Evolutionary conservation across 1,139 yeast genomes (phyloP), one percentile per base, ranked within the genome.

Genomic region (Lodderomyces elongisporus): DNA sequence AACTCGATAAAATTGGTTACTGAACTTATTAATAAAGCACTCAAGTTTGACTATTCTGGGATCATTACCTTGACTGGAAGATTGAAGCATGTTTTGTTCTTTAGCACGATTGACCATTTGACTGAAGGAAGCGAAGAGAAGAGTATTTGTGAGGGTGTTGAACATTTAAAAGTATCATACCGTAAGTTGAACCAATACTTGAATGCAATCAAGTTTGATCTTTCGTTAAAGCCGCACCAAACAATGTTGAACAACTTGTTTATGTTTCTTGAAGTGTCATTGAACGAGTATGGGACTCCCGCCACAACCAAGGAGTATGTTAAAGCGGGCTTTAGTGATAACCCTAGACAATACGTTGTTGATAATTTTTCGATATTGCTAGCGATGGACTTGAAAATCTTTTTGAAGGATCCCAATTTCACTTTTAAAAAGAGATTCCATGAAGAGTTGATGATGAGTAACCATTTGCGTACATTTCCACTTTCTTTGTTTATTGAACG

Each of bases 361-460:
- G 66, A 62, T 14, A 62, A 67, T 40, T 70, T 67, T 46, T 44
- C 67, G 31, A 47, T 67, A 34, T 54, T 66, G 43, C 51, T 62
- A 36, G 66, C 77, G 9, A 63, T 74, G 63, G 77, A 74, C 47
- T 56, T 75, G 38, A 62, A 69, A 47, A 63, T 71, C 32, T 74
- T 74, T 48, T 57, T 77, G 30, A 70, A 70, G 41, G 76, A 69
- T 45, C 70, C 79, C 9, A 75, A 75, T 50, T 70, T 73, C 52
- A 58, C 77, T 0, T 75, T 77, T 51, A 74, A 73, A 38, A 78
- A 78, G 54, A 56, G 66, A 30, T 72, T 71, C 49, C 77, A 74
- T 41, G 82, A 78, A 49, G 81, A 77, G 44, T 60, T 74, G 37
- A 67, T 77, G 67, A 56, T 59, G 60, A 64, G 70, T 43, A 66